Percentiles rank a stretch among this genome's conserved stretches.
phyloP scores from a whole-genome alignment of 768 basidiomycete species.

The Boletus rubescentipes region DNA sequence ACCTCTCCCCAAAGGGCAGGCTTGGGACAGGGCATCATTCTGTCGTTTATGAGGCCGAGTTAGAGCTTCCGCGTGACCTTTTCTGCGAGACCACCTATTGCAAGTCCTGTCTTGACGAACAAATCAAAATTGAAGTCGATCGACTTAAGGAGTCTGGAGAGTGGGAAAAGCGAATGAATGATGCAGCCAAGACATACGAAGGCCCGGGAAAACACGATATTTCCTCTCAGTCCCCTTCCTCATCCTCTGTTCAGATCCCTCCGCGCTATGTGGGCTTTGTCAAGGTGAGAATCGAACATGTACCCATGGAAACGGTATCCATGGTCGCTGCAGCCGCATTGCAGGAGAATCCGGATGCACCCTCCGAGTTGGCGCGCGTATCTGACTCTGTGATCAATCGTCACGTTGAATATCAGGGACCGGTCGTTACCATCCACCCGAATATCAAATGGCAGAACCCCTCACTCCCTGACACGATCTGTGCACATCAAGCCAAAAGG shows the following conservation, averaged over 20 bases:
- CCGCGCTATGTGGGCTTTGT: slow-evolving; percentile 11
- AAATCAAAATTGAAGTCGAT: slow-evolving; percentile 21
- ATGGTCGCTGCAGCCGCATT: not conserved
- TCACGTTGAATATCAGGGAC: slow-evolving; percentile 3
- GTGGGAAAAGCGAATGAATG: slow-evolving; percentile 7
- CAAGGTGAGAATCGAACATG: not conserved
- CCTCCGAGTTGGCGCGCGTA: not conserved
- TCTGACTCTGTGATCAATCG: not conserved
- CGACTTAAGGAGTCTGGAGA: slow-evolving; percentile 14
- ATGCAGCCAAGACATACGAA: not conserved
- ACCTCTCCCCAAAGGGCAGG: slow-evolving; percentile 37
- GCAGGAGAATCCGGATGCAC: not conserved
- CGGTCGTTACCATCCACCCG: slow-evolving; percentile 1
- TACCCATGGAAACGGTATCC: not conserved
- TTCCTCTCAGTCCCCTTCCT: not conserved
- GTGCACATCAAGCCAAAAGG: slow-evolving; percentile 7
- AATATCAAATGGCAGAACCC: slow-evolving; percentile 22
- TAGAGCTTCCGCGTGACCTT: slow-evolving; percentile 46
- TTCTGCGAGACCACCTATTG: slow-evolving; percentile 40
- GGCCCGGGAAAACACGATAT: not conserved
- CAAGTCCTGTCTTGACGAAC: slow-evolving; percentile 37
- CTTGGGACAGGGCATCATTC: slow-evolving; percentile 54
- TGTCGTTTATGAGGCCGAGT: slow-evolving; percentile 45
- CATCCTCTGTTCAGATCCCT: slow-evolving; percentile 1
- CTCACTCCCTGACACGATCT: slow-evolving; percentile 8